Base-by-base conservation (phyloP, 192 early-diverging fungal species). In the Neocallimastix lanati region DNA sequence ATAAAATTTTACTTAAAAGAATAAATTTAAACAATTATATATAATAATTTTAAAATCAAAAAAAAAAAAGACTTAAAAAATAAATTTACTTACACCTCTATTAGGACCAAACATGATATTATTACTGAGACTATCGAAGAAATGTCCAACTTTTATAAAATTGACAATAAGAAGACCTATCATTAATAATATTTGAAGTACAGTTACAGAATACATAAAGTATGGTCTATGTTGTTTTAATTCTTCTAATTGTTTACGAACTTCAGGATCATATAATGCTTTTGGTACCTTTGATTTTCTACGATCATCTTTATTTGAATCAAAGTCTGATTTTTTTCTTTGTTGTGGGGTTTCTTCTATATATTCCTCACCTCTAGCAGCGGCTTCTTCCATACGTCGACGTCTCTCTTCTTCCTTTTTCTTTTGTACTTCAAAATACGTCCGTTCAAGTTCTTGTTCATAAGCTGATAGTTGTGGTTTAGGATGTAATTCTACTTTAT, bases 191-290 rank as follows among this genome's bases (percentile, higher is more conserved):
- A 87, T 35, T 76, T 89, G 88, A 12, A 84, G 36, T 15, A 83
- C 27, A 28, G 86, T 85, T 80, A 86, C 78, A 9, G 80, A 35
- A 28, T 84, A 81, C 77, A 89, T 78, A 79, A 89, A 89, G 80
- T 81, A 88, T 21, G 88, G 88, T 28, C 83, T 77, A 77, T 87
- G 86, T 13, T 80, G 78, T 78, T 87, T 85, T 77, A 86, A 76
- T 29, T 82, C 81, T 28, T 80, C 76, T 14, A 88, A 78, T 76
- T 89, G 81, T 29, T 85, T 80, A 15, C 87, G 81, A 15, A 85
- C 82, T 28, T 85, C 77, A 9, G 87, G 87, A 76, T 86, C 83
- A 81, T 88, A 80, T 29, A 88, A 81, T 27, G 84, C 80, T 12
- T 76, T 29, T 33, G 76, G 81, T 15, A 82, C 12, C 12, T 84